Conservation (phyloP, 768 basidiomycete genomes). For the Lanmaoa pseudosensibilis region DNA sequence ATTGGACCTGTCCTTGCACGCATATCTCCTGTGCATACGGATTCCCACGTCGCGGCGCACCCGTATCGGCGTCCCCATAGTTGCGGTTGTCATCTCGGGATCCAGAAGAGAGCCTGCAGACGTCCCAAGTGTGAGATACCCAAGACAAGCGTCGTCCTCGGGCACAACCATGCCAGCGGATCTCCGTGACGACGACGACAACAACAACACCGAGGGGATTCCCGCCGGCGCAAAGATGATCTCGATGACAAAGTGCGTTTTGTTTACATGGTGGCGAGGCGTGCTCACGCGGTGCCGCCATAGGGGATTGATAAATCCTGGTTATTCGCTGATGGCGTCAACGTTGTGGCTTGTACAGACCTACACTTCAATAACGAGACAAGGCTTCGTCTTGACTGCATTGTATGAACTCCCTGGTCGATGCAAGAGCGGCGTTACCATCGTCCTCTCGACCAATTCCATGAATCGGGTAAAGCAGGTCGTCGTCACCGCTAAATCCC, state of each 20-base stretch:
- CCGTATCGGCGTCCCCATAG: conserved; percentile 35
- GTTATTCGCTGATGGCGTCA: conserved; percentile 19
- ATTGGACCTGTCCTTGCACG: conserved; percentile 30
- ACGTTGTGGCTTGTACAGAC: conserved; percentile 57
- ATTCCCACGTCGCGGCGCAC: conserved; percentile 21
- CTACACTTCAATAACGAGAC: conserved; percentile 54
- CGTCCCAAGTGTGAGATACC: conserved; percentile 29
- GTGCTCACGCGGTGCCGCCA: conserved; percentile 13
- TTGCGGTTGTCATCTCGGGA: conserved; percentile 23
- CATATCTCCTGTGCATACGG: conserved; percentile 27
- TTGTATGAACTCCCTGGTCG: conserved; percentile 73
- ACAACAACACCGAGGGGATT: neutral
- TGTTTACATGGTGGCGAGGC: neutral
- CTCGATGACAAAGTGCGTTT: conserved; percentile 24
- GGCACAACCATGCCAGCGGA: conserved; percentile 8
- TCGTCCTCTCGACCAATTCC: conserved; percentile 59
- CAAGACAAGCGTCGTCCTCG: conserved; percentile 19
- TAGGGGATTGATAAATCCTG: conserved; percentile 29
- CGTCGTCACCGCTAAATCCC: conserved; percentile 49
- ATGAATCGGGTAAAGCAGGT: conserved; percentile 65
- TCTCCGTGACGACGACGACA: neutral
- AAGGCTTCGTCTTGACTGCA: conserved; percentile 55
- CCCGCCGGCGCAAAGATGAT: conserved; percentile 4
- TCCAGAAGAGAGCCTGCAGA: conserved; percentile 33
- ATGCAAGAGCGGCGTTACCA: conserved; percentile 52